Percentiles rank a stretch among this genome's conserved stretches.
These are phyloP conservation scores for Scleroderma bovista DNA, from an alignment of 768 basidiomycete species.

Conservation along the genomic window DNA sequence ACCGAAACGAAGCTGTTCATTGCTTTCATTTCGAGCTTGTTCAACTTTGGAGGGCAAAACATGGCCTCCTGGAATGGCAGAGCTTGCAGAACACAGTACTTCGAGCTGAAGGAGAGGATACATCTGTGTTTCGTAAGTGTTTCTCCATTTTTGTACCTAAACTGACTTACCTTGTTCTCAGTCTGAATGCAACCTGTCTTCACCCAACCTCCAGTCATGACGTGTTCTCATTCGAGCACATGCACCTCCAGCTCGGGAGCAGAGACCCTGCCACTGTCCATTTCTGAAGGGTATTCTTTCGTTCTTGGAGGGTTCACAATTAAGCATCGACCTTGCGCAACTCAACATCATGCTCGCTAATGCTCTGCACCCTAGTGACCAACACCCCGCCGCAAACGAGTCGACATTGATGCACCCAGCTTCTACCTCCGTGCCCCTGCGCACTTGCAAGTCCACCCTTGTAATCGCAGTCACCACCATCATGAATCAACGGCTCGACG, in stretches of 20 bases:
- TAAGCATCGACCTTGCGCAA: slow-evolving; percentile 67
- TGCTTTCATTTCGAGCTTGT: slow-evolving; percentile 51
- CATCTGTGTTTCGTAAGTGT: slow-evolving; percentile 42
- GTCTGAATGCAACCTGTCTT: slow-evolving; percentile 53
- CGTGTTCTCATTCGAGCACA: slow-evolving; percentile 62
- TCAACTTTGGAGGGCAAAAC: slow-evolving; percentile 59
- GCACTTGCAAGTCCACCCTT: no score
- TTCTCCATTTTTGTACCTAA: background rate
- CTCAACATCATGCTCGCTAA: slow-evolving; percentile 54
- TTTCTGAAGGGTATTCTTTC: slow-evolving; percentile 63
- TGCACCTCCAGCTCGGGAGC: slow-evolving; percentile 61
- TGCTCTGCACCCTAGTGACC: slow-evolving; percentile 44
- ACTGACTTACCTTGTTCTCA: slow-evolving; percentile 19
- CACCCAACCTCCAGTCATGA: slow-evolving; percentile 46
- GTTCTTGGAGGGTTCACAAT: slow-evolving; percentile 66
- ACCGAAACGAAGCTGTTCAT: slow-evolving; percentile 58
- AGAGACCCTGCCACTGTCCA: slow-evolving; percentile 67
- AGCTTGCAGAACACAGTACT: slow-evolving; percentile 65
- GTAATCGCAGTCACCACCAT: no score
- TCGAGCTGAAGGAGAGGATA: slow-evolving; percentile 62
- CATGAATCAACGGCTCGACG: no score
- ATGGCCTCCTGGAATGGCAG: slow-evolving; percentile 57
- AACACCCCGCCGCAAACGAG: no score
- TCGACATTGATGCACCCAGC: no score
- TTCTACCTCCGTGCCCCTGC: no score